Conservation (phyloP, 2,329 filamentous ascomycete species). For the Botrytis pseudocinerea region DNA sequence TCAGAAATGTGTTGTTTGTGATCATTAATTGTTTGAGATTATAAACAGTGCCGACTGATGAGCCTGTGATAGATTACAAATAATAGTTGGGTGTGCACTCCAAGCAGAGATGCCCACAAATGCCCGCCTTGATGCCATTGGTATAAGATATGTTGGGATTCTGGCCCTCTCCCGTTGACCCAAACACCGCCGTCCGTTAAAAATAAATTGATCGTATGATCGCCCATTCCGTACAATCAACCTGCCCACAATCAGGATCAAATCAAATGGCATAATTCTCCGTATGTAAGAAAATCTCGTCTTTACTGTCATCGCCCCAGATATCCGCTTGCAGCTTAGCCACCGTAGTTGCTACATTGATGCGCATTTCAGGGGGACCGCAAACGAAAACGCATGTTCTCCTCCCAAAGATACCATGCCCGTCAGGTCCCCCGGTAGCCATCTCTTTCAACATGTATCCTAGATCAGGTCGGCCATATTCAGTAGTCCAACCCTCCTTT, state of each 20-base stretch:
- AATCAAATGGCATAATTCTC: constrained; percentile 86
- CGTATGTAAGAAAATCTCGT: constrained; percentile 92
- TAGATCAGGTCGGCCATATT: constrained; percentile 88
- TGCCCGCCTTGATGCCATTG: constrained; percentile 6
- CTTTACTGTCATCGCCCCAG: constrained; percentile 72
- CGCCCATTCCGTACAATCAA: background rate
- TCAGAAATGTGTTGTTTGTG: background rate
- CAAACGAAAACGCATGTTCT: constrained; percentile 91
- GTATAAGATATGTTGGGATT: constrained; percentile 16
- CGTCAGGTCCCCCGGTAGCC: constrained; percentile 68
- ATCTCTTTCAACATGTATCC: constrained; percentile 83
- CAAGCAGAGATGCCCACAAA: background rate
- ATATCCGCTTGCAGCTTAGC: constrained; percentile 81
- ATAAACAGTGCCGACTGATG: constrained; percentile 12
- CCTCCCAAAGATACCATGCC: constrained; percentile 70
- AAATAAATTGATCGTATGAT: constrained; percentile 14
- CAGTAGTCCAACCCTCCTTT: constrained; percentile 82
- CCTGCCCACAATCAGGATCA: background rate
- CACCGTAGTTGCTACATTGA: constrained; percentile 83
- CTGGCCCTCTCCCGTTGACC: constrained; percentile 10
- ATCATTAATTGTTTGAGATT: constrained; percentile 19
- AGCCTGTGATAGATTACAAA: constrained; percentile 21
- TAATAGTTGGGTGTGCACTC: constrained; percentile 5
- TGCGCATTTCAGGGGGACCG: constrained; percentile 81
- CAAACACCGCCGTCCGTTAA: constrained; percentile 9